Evolutionary conservation across 1,284 basidiomycete genomes (phyloP), one percentile per base, ranked within the genome.

Genomic region (Anthracocystis setariae): DNA sequence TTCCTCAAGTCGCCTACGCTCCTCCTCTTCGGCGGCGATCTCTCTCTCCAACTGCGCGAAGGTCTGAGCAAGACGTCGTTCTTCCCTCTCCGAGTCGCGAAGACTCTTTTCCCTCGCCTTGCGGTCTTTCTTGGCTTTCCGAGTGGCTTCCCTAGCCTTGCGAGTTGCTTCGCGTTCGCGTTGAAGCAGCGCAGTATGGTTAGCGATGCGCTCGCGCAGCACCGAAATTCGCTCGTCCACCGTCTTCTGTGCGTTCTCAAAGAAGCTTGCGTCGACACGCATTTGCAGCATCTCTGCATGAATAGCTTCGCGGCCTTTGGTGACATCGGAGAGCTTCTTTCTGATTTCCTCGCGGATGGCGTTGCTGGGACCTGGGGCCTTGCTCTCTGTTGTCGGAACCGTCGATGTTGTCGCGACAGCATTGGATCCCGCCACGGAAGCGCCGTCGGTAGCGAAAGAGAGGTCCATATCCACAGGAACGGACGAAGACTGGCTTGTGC

Each of bases 271-370:
- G 47, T 73, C 70, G 18, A 73, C 70, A 7, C 66, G 43, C 60
- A 73, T 60, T 50, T 68, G 66, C 15, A 73, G 53, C 65, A 73
- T 62, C 48, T 73, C 70, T 37, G 57, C 65, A 29, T 62, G 70
- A 27, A 73, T 55, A 46, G 56, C 51, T 42, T 62, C 50, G 13
- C 61, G 70, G 5, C 70, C 65, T 37, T 53, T 49, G 33, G 52
- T 40, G 39, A 73, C 58, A 29, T 69, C 70, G n/a, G 57, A 32
- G 53, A 73, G 53, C 56, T 63, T 59, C 27, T 53, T 64, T 45
- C 58, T 65, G 49, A 73, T 59, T 35, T 68, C 57, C 33, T 62
- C 61, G 27, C 65, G 57, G 17, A 73, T 67, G 32, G 38, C 45
- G 32, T 62, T 60, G 50, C 57, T 61, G 17, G 61, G 52, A 18